Evolutionary conservation across 73 alveolate species (phyloP).

Genomic region (Tetrahymena thermophila): DNA sequence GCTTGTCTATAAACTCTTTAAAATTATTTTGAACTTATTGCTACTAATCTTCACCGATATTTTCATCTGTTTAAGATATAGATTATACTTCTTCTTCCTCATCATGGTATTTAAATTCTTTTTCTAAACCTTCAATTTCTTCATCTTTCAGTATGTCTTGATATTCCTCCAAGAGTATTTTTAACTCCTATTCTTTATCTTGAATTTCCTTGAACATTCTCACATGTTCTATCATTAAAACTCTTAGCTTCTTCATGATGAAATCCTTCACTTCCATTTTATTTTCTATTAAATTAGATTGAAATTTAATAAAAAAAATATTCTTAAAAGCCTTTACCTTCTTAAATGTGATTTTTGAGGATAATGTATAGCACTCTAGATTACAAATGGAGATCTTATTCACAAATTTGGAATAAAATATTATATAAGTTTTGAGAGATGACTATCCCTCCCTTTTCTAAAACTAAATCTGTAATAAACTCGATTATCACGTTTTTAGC

Average conservation of each 20-base stretch:
- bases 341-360: background rate
- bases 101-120: background rate
- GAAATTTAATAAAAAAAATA: background rate
- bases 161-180: background rate
- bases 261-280: background rate
- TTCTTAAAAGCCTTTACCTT: background rate
- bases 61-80: background rate
- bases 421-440: background rate
- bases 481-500: background rate
- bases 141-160: background rate
- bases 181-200: background rate
- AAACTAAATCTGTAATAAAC: background rate
- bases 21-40: background rate
- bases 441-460: background rate
- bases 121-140: background rate
- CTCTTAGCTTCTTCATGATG: background rate
- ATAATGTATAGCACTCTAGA: background rate
- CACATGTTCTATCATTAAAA: background rate
- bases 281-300: background rate
- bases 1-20: background rate
- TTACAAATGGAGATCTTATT: background rate
- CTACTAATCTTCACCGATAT: background rate
- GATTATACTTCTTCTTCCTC: background rate
- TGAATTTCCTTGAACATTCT: background rate
- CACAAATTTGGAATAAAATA: background rate